phyloP scores from a whole-genome alignment of 345 rosid species.

The Psidium friedrichsthalianum region DNA sequence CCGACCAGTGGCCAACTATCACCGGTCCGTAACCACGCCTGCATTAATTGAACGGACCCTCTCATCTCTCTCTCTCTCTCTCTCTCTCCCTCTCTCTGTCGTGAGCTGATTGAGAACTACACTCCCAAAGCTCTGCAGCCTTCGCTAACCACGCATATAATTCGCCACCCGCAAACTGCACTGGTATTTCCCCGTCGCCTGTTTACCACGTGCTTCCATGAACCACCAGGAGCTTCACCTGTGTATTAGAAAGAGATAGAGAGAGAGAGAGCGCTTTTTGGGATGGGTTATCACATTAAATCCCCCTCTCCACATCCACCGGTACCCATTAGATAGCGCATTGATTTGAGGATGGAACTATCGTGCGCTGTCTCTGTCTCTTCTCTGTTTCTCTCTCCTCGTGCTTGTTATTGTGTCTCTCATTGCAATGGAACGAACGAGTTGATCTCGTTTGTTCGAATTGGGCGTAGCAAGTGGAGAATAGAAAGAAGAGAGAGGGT shows the following conservation, averaged over 20 bases:
- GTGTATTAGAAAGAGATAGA: neutral
- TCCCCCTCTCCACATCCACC: neutral
- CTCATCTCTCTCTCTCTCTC: neutral
- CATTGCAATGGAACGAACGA: neutral
- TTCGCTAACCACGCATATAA: neutral
- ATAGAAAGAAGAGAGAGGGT: neutral
- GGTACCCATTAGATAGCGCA: neutral
- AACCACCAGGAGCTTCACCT: neutral
- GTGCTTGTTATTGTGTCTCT: neutral
- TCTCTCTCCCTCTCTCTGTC: neutral
- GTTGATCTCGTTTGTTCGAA: neutral
- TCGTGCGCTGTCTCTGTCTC: neutral
- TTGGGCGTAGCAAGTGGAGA: neutral
- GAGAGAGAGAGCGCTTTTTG: neutral
- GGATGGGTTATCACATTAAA: neutral
- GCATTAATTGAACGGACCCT: neutral
- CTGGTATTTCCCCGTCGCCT: neutral
- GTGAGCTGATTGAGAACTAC: neutral
- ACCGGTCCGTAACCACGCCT: neutral
- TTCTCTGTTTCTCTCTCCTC: neutral
- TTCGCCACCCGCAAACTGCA: neutral
- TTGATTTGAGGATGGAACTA: neutral
- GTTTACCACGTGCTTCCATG: neutral
- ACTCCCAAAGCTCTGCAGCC: neutral
- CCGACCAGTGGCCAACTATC: neutral